These are phyloP conservation scores for Lanzia echinophila DNA, from an alignment of 2,329 filamentous ascomycete genomes.

Conservation along the genomic window DNA sequence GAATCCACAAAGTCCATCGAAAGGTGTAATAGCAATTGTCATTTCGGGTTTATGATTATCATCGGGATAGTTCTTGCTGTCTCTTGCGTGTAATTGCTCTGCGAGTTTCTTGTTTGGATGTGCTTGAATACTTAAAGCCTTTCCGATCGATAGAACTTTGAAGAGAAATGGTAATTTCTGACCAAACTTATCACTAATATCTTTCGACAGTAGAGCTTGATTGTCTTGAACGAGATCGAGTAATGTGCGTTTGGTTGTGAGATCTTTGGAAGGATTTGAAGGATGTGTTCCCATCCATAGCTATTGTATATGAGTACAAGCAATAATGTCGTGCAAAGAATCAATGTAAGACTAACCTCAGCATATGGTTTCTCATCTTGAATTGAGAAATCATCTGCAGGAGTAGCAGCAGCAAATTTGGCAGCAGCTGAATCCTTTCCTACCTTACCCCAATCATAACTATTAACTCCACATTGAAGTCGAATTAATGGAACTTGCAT, in stretches of 20 bases:
- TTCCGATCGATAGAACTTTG: slow-evolving; percentile 94
- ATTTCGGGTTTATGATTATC: slow-evolving; percentile 99
- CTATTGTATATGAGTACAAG: slow-evolving; percentile 40
- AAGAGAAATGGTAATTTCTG: slow-evolving; percentile 90
- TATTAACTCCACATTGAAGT: slow-evolving; percentile 89
- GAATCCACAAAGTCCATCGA: slow-evolving; percentile 95
- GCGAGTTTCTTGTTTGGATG: slow-evolving; percentile 95
- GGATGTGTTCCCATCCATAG: slow-evolving; percentile 99
- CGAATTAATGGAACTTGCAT: slow-evolving; percentile 67
- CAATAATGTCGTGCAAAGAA: not conserved
- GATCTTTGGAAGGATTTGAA: slow-evolving; percentile 86
- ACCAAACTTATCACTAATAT: slow-evolving; percentile 68
- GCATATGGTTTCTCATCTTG: slow-evolving; percentile 88
- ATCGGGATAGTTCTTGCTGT: slow-evolving; percentile 93
- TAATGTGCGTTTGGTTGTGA: slow-evolving; percentile 75
- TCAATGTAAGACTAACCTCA: slow-evolving; percentile 52
- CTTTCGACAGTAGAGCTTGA: slow-evolving; percentile 67
- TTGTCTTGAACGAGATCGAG: slow-evolving; percentile 86
- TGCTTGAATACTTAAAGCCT: slow-evolving; percentile 93
- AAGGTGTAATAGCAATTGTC: slow-evolving; percentile 94
- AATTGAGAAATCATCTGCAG: slow-evolving; percentile 66
- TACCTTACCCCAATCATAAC: slow-evolving; percentile 98
- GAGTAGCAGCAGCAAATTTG: slow-evolving; percentile 80
- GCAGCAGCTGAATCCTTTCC: slow-evolving; percentile 83
- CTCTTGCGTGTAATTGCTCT: slow-evolving; percentile 75